Percentiles rank a stretch among this genome's conserved stretches.
Conservation (phyloP, 164 flowering plant species). For the Liquidambar formosana region DNA sequence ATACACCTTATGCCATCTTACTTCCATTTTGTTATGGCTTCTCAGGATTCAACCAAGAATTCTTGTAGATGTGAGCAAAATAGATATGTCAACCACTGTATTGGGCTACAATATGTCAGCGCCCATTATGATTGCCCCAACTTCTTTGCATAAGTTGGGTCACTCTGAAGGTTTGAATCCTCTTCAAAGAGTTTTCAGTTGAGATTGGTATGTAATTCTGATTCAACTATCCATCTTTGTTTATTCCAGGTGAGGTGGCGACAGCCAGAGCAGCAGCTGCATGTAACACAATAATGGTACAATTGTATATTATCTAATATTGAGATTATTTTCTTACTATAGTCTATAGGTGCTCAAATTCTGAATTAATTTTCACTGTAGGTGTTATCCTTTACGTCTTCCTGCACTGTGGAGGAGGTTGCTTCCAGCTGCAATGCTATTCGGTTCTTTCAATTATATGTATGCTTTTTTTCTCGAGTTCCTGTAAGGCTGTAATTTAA, state of each 20-base stretch:
- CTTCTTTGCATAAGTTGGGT: slow-evolving; percentile 62
- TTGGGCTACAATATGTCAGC: slow-evolving; percentile 61
- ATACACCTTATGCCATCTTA: slow-evolving; percentile 4
- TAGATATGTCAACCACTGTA: slow-evolving; percentile 49
- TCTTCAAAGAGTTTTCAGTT: neutral
- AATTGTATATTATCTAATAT: no score
- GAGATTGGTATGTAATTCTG: neutral
- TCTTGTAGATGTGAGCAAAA: slow-evolving; percentile 78
- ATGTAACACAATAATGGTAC: slow-evolving; percentile 82
- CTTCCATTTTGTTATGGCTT: slow-evolving; percentile 9
- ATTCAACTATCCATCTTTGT: slow-evolving; percentile 5
- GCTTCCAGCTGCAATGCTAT: no score
- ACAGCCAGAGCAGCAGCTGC: no score
- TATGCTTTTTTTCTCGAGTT: slow-evolving; percentile 29
- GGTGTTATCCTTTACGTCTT: slow-evolving; percentile 68
- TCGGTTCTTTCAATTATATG: no score
- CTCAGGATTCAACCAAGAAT: slow-evolving; percentile 72
- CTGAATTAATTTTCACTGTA: slow-evolving; percentile 18
- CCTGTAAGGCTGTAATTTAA: no score
- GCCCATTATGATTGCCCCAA: slow-evolving; percentile 84
- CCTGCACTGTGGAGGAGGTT: no score
- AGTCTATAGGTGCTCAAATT: neutral
- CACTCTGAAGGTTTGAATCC: slow-evolving; percentile 61
- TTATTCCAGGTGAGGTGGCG: slow-evolving; percentile 65
- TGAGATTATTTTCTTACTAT: neutral